Percentiles rank a stretch among this genome's conserved stretches.
Conservation (phyloP, 2,329 filamentous ascomycete species). For the Pyrenochaeta sp. region DNA sequence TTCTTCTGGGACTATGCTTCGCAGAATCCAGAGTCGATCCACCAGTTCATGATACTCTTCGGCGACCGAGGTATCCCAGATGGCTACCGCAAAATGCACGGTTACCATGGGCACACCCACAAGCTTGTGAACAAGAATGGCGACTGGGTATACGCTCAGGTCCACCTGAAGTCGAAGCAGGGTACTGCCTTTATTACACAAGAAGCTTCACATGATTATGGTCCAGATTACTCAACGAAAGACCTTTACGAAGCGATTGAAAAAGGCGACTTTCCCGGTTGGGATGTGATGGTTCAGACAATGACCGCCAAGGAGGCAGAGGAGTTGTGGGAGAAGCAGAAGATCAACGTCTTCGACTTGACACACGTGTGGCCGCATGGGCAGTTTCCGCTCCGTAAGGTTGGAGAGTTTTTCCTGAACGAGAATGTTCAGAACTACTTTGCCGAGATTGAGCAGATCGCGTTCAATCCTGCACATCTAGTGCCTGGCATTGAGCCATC, state of each 20-base stretch:
- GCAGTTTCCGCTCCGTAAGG: slow-evolving; percentile 62
- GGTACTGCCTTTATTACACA: slow-evolving; percentile 63
- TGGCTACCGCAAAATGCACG: slow-evolving; percentile 65
- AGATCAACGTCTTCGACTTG: slow-evolving; percentile 64
- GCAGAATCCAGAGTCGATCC: slow-evolving; percentile 63
- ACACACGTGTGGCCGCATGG: slow-evolving; percentile 64
- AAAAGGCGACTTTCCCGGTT: slow-evolving; percentile 61
- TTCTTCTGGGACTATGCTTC: slow-evolving; percentile 72
- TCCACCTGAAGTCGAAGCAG: slow-evolving; percentile 64
- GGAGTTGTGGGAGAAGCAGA: slow-evolving; percentile 61
- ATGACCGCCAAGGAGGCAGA: slow-evolving; percentile 63
- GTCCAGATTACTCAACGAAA: slow-evolving; percentile 62
- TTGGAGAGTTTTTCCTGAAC: slow-evolving; percentile 62
- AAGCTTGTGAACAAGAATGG: slow-evolving; percentile 64
- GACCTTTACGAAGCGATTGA: slow-evolving; percentile 63
- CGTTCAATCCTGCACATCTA: slow-evolving; percentile 73
- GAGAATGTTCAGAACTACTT: slow-evolving; percentile 69
- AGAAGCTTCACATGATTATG: slow-evolving; percentile 60
- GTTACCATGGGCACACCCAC: slow-evolving; percentile 62
- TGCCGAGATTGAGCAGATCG: slow-evolving; percentile 73
- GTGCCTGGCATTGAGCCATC: slow-evolving; percentile 74
- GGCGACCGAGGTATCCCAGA: slow-evolving; percentile 65
- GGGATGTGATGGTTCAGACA: slow-evolving; percentile 61
- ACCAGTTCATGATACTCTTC: slow-evolving; percentile 64
- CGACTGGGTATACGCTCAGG: slow-evolving; percentile 62